Base-by-base conservation (phyloP, 2,329 filamentous ascomycete species). In the Pseudocercospora macadamiae region DNA sequence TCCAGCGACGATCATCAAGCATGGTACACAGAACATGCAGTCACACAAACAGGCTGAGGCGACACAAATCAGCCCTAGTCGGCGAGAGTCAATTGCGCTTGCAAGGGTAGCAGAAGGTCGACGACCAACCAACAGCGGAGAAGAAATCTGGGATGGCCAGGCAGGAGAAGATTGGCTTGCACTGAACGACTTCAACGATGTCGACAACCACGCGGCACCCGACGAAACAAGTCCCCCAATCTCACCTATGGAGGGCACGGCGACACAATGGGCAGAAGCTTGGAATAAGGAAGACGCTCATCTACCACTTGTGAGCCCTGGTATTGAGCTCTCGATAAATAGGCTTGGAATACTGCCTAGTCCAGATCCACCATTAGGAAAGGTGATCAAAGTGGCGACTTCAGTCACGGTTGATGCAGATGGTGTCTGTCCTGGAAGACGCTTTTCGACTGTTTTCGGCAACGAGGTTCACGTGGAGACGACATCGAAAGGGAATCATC, bases 101-200 rank as follows among this genome's bases (percentile, higher is more conserved):
- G 23, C 16, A 26, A 10, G 23, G n/a, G 23, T 42, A 19, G 37
- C 18, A 42, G 37, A 42, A 12, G 37, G 37, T 4, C 18, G n/a
- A 16, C 42, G 42, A 47, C 42, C 42, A 14, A 47, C 42, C 2
- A 26, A 26, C 4, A 28, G 14, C n/a, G n/a, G n/a, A n/a, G 19
- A 23, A 2, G 42, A 47, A 21, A 47, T 47, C 10, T 47, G 42
- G 42, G 42, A 47, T 28, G 42, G 42, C 2, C 21, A 47, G 9
- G 42, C 42, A 6, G 42, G 42, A 18, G 19, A 47, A 16, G 42
- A 47, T 14, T 47, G 42, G 42, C 74, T 95, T 96, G 66, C 88
- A 91, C 70, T 96, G 93, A 0, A 92, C 87, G 1, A 97, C 91
- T 76, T 99, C 95, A 48, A 99, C 86, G 42, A 47, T 28, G 42